phyloP scores from a whole-genome alignment of 192 early-diverging fungal species.

The Backusella australiensis region DNA sequence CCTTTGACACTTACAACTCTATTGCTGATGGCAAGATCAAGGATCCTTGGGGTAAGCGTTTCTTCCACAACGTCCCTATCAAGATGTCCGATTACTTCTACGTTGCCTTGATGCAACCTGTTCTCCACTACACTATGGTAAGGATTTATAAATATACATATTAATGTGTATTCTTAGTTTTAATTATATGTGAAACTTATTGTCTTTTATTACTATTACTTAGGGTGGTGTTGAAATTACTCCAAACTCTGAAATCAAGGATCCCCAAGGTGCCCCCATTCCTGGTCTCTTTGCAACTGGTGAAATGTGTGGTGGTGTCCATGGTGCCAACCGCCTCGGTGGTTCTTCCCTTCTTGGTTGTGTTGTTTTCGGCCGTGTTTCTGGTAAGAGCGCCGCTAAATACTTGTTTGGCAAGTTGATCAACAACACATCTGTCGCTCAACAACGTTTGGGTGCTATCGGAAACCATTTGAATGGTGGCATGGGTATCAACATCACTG shows the following conservation, averaged over 20 bases:
- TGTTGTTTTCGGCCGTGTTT: conserved; percentile 94
- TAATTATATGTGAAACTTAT: conserved; percentile 35
- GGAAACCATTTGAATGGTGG: conserved; percentile 63
- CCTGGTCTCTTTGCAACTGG: conserved; percentile 88
- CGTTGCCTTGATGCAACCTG: conserved; percentile 73
- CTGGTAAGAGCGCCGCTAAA: conserved; percentile 68
- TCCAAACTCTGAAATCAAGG: conserved; percentile 62
- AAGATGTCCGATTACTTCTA: conserved; percentile 58
- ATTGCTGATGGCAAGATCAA: conserved; percentile 52
- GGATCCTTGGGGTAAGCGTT: conserved; percentile 71
- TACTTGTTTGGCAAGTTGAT: conserved; percentile 50
- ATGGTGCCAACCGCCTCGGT: conserved; percentile 95
- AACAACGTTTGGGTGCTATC: conserved; percentile 64
- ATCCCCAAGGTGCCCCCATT: conserved; percentile 51
- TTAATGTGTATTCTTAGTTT: background rate
- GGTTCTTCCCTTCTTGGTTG: conserved; percentile 93
- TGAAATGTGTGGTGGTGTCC: conserved; percentile 94
- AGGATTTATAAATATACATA: background rate
- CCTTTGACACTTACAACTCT: conserved; percentile 57
- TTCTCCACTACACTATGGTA: conserved; percentile 86
- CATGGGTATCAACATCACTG: conserved; percentile 61
- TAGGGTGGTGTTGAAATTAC: conserved; percentile 85
- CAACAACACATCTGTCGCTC: conserved; percentile 45
- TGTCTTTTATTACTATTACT: conserved; percentile 6
- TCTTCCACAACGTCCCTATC: conserved; percentile 59